Conservation (phyloP, 2,329 filamentous ascomycete species). For the Diplocarpon rosae region DNA sequence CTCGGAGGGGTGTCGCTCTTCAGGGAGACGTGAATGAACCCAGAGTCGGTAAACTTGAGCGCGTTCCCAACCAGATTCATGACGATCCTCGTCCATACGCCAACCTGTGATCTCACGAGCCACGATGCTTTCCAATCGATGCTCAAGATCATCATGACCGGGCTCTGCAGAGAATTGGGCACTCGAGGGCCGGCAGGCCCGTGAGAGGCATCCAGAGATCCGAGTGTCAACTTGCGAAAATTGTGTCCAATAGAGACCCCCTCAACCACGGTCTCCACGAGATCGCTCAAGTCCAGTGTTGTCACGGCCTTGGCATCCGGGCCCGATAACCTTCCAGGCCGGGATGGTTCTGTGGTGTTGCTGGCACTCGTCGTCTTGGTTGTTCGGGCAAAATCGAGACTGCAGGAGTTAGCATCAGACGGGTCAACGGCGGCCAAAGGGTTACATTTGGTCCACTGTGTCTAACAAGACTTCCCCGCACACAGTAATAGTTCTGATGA, state of each 20-base stretch:
- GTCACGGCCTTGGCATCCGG: background rate
- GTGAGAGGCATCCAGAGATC: background rate
- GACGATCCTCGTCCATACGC: slow-evolving; percentile 38
- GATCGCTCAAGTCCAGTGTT: slow-evolving; percentile 13
- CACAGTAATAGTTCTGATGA: slow-evolving; percentile 35
- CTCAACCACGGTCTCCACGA: slow-evolving; percentile 20
- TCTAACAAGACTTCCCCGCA: slow-evolving; percentile 40
- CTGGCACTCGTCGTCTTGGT: slow-evolving; percentile 2
- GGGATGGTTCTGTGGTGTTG: background rate
- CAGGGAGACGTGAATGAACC: slow-evolving; percentile 36
- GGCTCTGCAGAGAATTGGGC: slow-evolving; percentile 21
- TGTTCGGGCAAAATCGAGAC: slow-evolving; percentile 27
- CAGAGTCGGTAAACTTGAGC: slow-evolving; percentile 46
- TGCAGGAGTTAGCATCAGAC: slow-evolving; percentile 28
- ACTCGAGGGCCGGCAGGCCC: too few species aligned
- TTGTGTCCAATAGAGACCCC: slow-evolving; percentile 18
- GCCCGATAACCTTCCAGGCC: background rate
- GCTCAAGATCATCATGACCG: slow-evolving; percentile 33
- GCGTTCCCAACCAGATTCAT: slow-evolving; percentile 54
- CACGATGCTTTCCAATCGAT: slow-evolving; percentile 33
- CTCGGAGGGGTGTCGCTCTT: slow-evolving; percentile 1
- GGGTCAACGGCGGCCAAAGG: slow-evolving; percentile 16
- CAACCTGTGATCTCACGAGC: slow-evolving; percentile 41
- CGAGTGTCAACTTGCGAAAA: slow-evolving; percentile 4
- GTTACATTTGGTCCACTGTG: slow-evolving; percentile 38